Conservation (phyloP, 208 protist genomes). For the Leishmania tarentolae region DNA sequence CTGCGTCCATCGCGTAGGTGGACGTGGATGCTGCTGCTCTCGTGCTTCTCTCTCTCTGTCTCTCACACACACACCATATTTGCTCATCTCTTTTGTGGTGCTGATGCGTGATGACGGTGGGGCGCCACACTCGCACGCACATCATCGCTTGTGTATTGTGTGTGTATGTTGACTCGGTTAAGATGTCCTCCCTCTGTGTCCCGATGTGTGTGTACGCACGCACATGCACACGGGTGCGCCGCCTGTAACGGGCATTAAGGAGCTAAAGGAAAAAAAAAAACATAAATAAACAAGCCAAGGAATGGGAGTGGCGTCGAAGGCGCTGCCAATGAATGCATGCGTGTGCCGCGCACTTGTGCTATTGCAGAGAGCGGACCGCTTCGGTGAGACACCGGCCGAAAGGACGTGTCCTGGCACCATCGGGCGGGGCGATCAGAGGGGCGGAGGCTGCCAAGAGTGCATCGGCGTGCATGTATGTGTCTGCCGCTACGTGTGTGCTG, state of each 20-base stretch:
- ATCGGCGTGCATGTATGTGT: not conserved
- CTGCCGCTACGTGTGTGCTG: not conserved
- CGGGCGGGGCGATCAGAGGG: not conserved
- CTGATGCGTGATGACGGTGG: not conserved
- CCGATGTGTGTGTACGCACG: not conserved
- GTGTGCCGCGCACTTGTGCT: not conserved
- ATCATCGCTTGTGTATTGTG: not conserved
- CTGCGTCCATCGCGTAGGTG: not conserved
- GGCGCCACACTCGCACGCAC: not conserved
- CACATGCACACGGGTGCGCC: not conserved
- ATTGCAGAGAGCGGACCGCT: not conserved
- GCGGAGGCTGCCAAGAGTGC: not conserved
- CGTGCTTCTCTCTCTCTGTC: not conserved
- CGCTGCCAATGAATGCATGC: too few relatives aligned
- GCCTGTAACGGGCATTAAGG: not conserved
- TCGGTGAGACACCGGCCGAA: not conserved
- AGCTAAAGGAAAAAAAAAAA: not conserved
- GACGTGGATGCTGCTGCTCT: not conserved
- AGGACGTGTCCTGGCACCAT: not conserved
- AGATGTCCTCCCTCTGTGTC: not conserved
- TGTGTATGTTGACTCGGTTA: not conserved
- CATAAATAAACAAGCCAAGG: not conserved
- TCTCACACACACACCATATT: not conserved
- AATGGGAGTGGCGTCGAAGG: not conserved
- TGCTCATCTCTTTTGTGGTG: not conserved